Percentiles rank a stretch among this genome's conserved stretches.
phyloP scores from a whole-genome alignment of 768 basidiomycete species.

The Boletus sp. region DNA sequence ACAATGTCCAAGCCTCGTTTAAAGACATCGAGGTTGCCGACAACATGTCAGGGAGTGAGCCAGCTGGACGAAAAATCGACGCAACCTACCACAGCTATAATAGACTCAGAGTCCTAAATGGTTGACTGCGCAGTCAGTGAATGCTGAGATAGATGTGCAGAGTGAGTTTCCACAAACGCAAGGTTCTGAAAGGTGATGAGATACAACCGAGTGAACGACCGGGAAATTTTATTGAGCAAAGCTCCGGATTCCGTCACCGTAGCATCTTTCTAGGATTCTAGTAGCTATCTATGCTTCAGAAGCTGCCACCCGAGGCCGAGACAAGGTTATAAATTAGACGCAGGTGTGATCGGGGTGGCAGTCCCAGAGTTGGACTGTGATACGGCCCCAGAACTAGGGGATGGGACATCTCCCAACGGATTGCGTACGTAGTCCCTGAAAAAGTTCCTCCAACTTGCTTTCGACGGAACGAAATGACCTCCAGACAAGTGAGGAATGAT shows the following conservation, averaged over 20 bases:
- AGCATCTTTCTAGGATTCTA: background rate
- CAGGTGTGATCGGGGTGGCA: conserved; percentile 38
- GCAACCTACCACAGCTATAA: background rate
- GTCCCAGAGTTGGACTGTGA: conserved; percentile 46
- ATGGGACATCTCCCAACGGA: conserved; percentile 44
- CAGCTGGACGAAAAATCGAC: background rate
- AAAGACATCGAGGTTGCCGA: background rate
- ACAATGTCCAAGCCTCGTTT: background rate
- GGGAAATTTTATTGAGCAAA: background rate
- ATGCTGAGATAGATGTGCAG: background rate
- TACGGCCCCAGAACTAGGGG: conserved; percentile 35
- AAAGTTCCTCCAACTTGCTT: conserved; percentile 73
- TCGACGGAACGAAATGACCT: conserved; percentile 86
- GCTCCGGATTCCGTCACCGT: background rate
- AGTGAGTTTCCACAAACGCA: background rate
- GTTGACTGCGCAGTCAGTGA: background rate
- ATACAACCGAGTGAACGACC: background rate
- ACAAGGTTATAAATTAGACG: conserved; percentile 1
- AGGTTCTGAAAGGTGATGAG: background rate
- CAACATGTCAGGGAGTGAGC: background rate
- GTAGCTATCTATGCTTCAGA: conserved; percentile 4
- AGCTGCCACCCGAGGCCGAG: background rate
- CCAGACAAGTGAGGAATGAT: conserved; percentile 1
- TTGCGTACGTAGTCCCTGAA: conserved; percentile 61
- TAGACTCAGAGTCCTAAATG: background rate